Percentiles rank a stretch among this genome's conserved stretches.
Conservation (phyloP, 2,329 filamentous ascomycete species). For the Gaeumannomyces tritici region DNA sequence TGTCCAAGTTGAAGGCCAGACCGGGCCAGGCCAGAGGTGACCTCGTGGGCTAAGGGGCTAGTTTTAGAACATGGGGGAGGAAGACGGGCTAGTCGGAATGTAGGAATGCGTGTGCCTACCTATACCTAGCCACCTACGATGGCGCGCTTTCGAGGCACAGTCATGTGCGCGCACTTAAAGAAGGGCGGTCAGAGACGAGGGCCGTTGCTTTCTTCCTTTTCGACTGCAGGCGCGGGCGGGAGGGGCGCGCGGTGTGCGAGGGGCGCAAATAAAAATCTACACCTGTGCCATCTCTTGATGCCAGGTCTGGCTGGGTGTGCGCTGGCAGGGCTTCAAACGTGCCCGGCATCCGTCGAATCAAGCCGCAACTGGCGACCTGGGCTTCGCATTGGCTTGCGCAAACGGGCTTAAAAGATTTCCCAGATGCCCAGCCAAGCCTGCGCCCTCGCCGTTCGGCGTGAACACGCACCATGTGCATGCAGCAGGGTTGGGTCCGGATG, state of each 20-base stretch:
- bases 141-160: neutral
- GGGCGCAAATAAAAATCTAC: neutral
- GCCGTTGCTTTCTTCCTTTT: neutral
- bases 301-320: conserved; percentile 5
- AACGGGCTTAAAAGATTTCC: neutral
- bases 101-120: neutral
- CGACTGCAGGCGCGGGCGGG: neutral
- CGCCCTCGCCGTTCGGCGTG: neutral
- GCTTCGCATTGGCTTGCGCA: neutral
- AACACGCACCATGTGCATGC: neutral
- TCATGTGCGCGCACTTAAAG: neutral
- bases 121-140: too few species aligned
- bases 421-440: neutral
- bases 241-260: too few species aligned
- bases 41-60: neutral
- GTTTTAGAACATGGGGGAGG: neutral
- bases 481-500: neutral
- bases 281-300: conserved; percentile 1
- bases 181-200: neutral
- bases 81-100: neutral
- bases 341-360: neutral
- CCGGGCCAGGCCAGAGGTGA: neutral
- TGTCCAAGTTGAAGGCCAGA: neutral
- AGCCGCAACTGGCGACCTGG: neutral
- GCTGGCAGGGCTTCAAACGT: conserved; percentile 7